phyloP scores from a whole-genome alignment of 371 early-diverging fungal genomes.

The Syncephalis fuscata region DNA sequence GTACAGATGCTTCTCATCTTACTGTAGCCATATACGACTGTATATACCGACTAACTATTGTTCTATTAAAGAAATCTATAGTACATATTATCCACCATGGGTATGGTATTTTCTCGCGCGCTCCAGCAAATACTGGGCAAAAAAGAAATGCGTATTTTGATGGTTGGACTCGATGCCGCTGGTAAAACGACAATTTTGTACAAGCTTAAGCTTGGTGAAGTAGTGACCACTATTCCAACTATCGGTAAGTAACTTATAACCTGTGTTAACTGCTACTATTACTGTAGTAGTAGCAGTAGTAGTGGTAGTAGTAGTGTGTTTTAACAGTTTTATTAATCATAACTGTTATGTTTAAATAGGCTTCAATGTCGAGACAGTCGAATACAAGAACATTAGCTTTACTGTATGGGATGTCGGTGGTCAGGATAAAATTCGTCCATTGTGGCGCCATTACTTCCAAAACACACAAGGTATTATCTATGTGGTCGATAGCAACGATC shows the following conservation, averaged over 20 bases:
- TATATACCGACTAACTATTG: too few species aligned
- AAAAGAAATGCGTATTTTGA: constrained; percentile 80
- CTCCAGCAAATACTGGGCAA: constrained; percentile 17
- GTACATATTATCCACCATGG: too few species aligned
- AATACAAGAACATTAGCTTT: constrained; percentile 93
- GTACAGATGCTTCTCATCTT: too few species aligned
- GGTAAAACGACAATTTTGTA: constrained; percentile 87
- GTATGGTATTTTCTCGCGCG: too few species aligned
- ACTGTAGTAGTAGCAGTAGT: too few species aligned
- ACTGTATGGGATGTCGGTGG: constrained; percentile 98
- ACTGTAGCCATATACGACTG: too few species aligned
- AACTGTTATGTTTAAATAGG: constrained; percentile 28
- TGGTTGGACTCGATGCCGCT: constrained; percentile 89
- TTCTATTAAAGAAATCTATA: too few species aligned
- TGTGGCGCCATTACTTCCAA: constrained; percentile 84
- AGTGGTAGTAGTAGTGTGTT: too few species aligned
- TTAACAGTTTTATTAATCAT: neutral
- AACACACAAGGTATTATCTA: constrained; percentile 88
- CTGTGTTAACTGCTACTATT: neutral
- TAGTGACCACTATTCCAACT: constrained; percentile 98
- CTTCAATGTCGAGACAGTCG: constrained; percentile 95
- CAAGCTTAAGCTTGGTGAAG: constrained; percentile 87
- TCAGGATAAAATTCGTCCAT: constrained; percentile 89
- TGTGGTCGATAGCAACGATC: constrained; percentile 90
- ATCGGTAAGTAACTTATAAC: constrained; percentile 32